Base-by-base conservation (phyloP, 768 basidiomycete species). In the Termitomyces sp. region DNA sequence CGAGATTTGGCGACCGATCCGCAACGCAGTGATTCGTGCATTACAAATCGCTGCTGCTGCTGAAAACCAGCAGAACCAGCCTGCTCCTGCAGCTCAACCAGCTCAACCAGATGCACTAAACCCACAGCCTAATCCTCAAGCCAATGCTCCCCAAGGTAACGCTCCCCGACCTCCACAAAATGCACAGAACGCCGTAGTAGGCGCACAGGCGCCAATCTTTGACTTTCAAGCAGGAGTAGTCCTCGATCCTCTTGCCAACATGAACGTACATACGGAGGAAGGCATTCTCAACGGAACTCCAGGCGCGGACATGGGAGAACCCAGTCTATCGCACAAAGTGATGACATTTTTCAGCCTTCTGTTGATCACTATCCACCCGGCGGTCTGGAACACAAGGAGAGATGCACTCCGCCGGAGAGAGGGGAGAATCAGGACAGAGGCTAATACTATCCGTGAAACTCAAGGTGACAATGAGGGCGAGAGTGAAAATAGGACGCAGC, bases 1-100 rank as follows among this genome's bases (percentile, higher is more conserved):
- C 65, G 89, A 91, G 67, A 82, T 86, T 32, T 89, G 86, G 86
- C 80, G 78, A 49, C 84, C 85, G 23, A 77, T 90, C 54, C 78
- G 84, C 36, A 76, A 69, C 60, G 80, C 62, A 46, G 63, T 75
- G 27, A 63, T 67, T 31, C 73, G 75, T 50, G 70, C 69, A 9
- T 60, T 65, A 45, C 76, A 73, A 56, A 72, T 69, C 44, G 66
- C 68, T 50, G 70, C 62, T 11, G 68, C 68, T 51, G 70, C 62
- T 20, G 68, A 70, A 33, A 64, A 70, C 20, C 68, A 66, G 22
- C 63, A 61, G 44, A 62, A 61, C 33, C 66, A 35, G 33, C 57
- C 38, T 46, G 62, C 60, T 32, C 49, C 31, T 16, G 55, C 52
- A 31, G 52, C 40, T 18, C 55, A 35, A 39, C 57, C 20, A 25